Percentiles rank a stretch among this genome's conserved stretches.
Evolutionary conservation across 768 basidiomycete genomes (phyloP).

Genomic region (Dentipellis sp.): DNA sequence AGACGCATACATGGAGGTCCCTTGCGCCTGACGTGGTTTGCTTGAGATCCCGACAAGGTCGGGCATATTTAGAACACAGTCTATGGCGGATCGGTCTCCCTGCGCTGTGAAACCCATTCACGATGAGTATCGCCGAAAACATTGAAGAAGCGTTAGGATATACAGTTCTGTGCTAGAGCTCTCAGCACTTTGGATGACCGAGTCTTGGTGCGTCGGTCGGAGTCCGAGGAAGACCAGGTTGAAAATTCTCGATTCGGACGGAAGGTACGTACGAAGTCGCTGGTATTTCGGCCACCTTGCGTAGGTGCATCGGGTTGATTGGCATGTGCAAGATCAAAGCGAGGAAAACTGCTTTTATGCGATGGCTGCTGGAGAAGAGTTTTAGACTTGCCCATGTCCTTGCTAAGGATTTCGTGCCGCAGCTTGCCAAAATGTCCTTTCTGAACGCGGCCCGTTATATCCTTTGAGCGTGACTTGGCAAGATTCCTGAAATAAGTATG

Average conservation of each 20-base stretch:
- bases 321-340: background rate
- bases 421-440: slow-evolving; percentile 14
- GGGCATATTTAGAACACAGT: background rate
- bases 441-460: slow-evolving; percentile 9
- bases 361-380: background rate
- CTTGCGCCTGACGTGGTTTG: no score
- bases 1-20: no score
- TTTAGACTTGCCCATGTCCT: slow-evolving; percentile 1
- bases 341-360: background rate
- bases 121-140: background rate
- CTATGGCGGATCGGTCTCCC: background rate
- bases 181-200: background rate
- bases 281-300: background rate
- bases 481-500: slow-evolving; percentile 5
- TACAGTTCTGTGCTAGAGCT: background rate
- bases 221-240: no score
- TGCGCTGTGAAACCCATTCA: background rate
- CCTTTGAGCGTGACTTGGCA: slow-evolving; percentile 11
- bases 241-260: background rate
- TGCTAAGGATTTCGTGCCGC: slow-evolving; percentile 10
- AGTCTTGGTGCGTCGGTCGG: background rate
- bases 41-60: background rate
- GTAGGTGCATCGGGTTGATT: background rate
- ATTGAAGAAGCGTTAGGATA: background rate
- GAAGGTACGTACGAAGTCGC: background rate